Conservation (phyloP, 805 yeast species). For the Torulaspora delbrueckii region DNA sequence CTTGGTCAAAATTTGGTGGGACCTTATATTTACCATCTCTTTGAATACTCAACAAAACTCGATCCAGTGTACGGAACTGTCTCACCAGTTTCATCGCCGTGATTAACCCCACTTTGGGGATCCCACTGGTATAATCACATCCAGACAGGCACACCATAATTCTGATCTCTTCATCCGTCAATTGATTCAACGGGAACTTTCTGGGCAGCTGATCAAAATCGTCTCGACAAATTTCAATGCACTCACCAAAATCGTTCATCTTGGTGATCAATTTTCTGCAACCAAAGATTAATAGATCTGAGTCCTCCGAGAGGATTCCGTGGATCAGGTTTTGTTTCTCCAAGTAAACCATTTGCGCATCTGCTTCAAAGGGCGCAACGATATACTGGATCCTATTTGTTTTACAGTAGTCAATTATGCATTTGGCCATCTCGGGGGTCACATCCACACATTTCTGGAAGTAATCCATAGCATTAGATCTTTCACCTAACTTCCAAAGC, state of each 20-base stretch:
- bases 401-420: constrained; percentile 69
- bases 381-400: constrained; percentile 55
- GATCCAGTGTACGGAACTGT: constrained; percentile 47
- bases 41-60: constrained; percentile 50
- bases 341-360: constrained; percentile 89
- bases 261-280: constrained; percentile 73
- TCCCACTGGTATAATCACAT: constrained; percentile 90
- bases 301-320: constrained; percentile 89
- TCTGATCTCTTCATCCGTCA: constrained; percentile 56
- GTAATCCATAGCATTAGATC: constrained; percentile 56
- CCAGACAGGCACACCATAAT: constrained; percentile 87
- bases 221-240: constrained; percentile 61
- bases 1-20: constrained; percentile 55
- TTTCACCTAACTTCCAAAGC: constrained; percentile 49
- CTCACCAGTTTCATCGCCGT: constrained; percentile 64
- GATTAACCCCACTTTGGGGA: constrained; percentile 72
- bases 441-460: constrained; percentile 80
- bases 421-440: constrained; percentile 86
- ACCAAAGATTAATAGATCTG: constrained; percentile 88
- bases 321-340: constrained; percentile 71
- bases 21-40: constrained; percentile 55
- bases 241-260: constrained; percentile 62
- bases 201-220: constrained; percentile 47
- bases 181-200: constrained; percentile 46
- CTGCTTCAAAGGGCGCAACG: constrained; percentile 98